Evolutionary conservation across 2,329 filamentous ascomycete genomes (phyloP).

Genomic region (Colletotrichum spinosum): DNA sequence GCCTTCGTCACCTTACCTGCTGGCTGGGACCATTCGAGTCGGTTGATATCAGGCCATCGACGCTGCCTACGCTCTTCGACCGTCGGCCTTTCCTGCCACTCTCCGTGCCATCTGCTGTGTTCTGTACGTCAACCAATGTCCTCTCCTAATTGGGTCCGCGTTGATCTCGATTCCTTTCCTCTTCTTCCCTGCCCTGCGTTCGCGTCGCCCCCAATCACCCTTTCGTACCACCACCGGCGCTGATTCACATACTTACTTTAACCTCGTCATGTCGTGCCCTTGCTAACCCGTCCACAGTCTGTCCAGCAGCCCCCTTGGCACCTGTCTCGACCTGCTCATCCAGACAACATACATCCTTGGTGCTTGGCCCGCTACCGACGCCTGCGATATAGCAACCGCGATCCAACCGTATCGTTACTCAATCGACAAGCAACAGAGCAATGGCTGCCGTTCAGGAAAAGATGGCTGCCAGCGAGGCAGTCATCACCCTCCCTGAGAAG

Average conservation of each 20-base stretch:
- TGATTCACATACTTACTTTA: slow-evolving; percentile 8
- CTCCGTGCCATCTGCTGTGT: slow-evolving; percentile 3
- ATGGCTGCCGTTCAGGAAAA: slow-evolving; percentile 33
- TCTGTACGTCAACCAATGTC: slow-evolving; percentile 27
- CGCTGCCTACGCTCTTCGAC: slow-evolving; percentile 6
- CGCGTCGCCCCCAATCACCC: slow-evolving; percentile 7
- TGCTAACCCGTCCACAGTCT: slow-evolving; percentile 23
- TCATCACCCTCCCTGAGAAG: slow-evolving; percentile 32
- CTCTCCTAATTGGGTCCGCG: slow-evolving; percentile 10
- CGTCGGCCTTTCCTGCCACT: slow-evolving; percentile 14
- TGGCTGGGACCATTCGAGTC: slow-evolving; percentile 28
- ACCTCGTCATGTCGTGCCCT: slow-evolving; percentile 25
- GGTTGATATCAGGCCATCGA: slow-evolving; percentile 29
- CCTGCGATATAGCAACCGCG: background rate
- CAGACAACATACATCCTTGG: slow-evolving; percentile 5
- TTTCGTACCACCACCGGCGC: slow-evolving; percentile 14
- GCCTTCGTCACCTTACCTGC: slow-evolving; percentile 16
- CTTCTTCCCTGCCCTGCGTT: slow-evolving; percentile 1
- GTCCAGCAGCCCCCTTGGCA: slow-evolving; percentile 23
- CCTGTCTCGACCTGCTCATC: background rate
- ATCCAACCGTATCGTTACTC: slow-evolving; percentile 16
- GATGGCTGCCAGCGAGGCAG: slow-evolving; percentile 15
- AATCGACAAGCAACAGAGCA: background rate
- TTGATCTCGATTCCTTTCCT: slow-evolving; percentile 18
- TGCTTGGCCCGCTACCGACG: background rate